These are phyloP conservation scores for Neonothopanus nambi DNA, from an alignment of 1,284 basidiomycete genomes.

Conservation along the genomic window DNA sequence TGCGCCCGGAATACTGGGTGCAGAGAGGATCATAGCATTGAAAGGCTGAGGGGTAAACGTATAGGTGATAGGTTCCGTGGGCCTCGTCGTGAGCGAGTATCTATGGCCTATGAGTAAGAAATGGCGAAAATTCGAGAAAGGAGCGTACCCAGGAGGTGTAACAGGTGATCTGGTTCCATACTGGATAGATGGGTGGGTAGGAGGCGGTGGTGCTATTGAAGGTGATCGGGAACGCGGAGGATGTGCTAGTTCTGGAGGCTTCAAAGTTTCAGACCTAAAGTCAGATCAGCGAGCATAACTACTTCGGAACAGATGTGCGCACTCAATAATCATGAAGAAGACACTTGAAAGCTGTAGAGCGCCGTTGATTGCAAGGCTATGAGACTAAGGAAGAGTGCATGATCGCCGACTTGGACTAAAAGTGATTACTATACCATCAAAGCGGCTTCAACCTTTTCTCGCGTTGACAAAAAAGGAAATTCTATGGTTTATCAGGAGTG, in stretches of 20 bases:
- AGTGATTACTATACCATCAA: no score
- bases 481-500: no score
- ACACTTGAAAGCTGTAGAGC: no score
- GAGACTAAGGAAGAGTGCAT: no score
- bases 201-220: constrained; percentile 20
- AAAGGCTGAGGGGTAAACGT: constrained; percentile 36
- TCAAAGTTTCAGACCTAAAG: constrained; percentile 5
- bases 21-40: constrained; percentile 23
- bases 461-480: no score
- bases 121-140: not conserved
- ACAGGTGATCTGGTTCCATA: constrained; percentile 22
- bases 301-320: no score
- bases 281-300: no score
- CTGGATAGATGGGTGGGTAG: constrained; percentile 22
- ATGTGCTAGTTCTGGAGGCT: constrained; percentile 8
- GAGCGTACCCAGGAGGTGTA: constrained; percentile 28
- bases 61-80: constrained; percentile 35
- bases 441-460: no score
- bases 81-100: constrained; percentile 32
- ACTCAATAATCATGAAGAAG: no score
- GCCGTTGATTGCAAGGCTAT: constrained; percentile 48
- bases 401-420: no score
- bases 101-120: constrained; percentile 15
- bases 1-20: constrained; percentile 18
- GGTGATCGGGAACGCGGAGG: not conserved